Evolutionary conservation across 768 basidiomycete species (phyloP).

Genomic region (Hortiboletus flavorubellus): DNA sequence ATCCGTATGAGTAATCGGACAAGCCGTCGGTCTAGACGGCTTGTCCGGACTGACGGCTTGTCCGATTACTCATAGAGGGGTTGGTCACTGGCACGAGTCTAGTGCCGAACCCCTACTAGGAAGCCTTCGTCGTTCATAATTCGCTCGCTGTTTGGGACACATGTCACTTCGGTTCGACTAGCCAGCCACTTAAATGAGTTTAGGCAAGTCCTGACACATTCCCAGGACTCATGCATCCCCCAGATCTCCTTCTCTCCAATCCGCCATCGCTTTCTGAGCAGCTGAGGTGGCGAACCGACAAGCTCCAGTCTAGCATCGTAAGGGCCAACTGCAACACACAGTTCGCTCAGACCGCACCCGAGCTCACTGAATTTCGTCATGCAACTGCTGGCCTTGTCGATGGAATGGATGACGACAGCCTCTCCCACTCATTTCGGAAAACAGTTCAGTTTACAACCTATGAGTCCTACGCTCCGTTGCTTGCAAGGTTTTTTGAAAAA

Average conservation of each 20-base stretch:
- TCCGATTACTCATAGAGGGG: no score
- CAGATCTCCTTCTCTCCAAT: slow-evolving; percentile 1
- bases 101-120: no score
- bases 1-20: no score
- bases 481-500: slow-evolving; percentile 5
- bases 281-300: background rate
- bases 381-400: background rate
- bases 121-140: no score
- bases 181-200: no score
- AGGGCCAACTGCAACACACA: slow-evolving; percentile 1
- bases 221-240: background rate
- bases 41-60: no score
- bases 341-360: slow-evolving; percentile 3
- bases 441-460: slow-evolving; percentile 16
- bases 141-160: no score
- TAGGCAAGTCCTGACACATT: background rate
- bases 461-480: slow-evolving; percentile 12
- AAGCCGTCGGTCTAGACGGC: no score
- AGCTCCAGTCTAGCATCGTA: background rate
- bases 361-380: slow-evolving; percentile 7
- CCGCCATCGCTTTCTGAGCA: background rate
- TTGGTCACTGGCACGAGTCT: no score
- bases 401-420: background rate
- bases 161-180: no score
- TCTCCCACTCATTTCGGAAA: slow-evolving; percentile 7